Evolutionary conservation across 140 eudicot genomes (phyloP).

Genomic region (Stevia rebaudiana): DNA sequence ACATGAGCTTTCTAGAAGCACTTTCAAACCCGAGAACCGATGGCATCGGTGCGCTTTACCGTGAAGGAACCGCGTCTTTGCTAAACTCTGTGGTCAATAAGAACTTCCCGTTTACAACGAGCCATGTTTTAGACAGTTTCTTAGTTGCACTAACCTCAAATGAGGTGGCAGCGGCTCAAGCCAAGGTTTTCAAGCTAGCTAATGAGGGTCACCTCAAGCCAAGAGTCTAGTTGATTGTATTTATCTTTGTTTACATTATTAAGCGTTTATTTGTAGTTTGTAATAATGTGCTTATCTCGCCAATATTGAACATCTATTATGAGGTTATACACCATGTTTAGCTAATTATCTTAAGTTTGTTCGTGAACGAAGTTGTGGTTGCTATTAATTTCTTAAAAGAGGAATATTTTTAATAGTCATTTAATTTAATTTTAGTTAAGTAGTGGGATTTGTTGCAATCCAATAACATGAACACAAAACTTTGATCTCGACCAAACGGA

Average conservation of each 20-base stretch:
- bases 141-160: constrained; percentile 49
- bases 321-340: constrained; percentile 15
- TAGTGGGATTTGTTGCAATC: no score
- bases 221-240: constrained; percentile 30
- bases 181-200: constrained; percentile 68
- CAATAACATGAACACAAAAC: no score
- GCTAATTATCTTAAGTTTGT: no score
- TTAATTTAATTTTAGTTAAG: no score
- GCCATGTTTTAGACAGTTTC: constrained; percentile 60
- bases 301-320: constrained; percentile 10
- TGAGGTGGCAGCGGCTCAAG: constrained; percentile 68
- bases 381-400: no score
- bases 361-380: no score
- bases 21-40: constrained; percentile 55
- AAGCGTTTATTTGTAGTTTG: constrained; percentile 2
- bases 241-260: neutral
- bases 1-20: constrained; percentile 48
- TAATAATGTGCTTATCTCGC: constrained; percentile 12
- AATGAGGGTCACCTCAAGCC: constrained; percentile 67
- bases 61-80: constrained; percentile 86
- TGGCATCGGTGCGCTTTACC: constrained; percentile 65
- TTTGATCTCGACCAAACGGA: no score
- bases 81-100: constrained; percentile 69
- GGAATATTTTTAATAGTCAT: no score
- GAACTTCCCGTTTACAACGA: constrained; percentile 64